These are phyloP conservation scores for Oidiodendron maius DNA, from an alignment of 495 filamentous ascomycete genomes.

Conservation along the genomic window DNA sequence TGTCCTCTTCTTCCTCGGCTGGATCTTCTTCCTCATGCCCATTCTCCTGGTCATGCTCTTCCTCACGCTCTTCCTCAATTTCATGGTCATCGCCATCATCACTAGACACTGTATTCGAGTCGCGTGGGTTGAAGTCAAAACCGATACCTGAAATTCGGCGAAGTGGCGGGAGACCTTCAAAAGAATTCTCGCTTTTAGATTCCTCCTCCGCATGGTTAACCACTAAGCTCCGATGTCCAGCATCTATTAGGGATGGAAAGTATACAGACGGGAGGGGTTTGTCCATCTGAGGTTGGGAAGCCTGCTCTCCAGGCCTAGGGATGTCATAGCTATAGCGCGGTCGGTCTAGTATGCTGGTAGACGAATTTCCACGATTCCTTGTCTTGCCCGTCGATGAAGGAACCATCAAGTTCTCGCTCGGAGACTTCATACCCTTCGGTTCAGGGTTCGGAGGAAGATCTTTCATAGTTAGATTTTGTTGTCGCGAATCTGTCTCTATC, in stretches of 20 bases:
- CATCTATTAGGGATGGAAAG: background rate
- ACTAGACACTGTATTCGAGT: constrained; percentile 18
- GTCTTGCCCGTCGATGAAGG: background rate
- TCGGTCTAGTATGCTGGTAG: constrained; percentile 14
- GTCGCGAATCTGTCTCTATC: background rate
- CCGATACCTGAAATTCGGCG: constrained; percentile 45
- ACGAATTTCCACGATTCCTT: background rate
- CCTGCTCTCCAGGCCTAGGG: background rate
- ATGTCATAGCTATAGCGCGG: constrained; percentile 7
- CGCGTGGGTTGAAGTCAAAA: constrained; percentile 27
- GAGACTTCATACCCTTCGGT: background rate
- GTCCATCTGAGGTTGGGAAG: background rate
- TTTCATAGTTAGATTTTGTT: background rate
- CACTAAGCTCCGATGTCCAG: background rate
- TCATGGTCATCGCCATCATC: constrained; percentile 23
- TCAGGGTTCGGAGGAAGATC: constrained; percentile 6
- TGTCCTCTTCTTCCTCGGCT: background rate
- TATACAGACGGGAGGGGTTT: background rate
- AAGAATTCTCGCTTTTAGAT: constrained; percentile 23
- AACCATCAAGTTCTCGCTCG: background rate
- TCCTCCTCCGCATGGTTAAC: constrained; percentile 5
- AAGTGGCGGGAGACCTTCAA: constrained; percentile 39
- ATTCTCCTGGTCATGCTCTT: background rate
- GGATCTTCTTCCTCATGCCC: background rate
- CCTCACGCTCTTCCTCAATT: background rate